A percentile compares a stretch with the other conserved stretches of the same genome.
phyloP scores from a whole-genome alignment of 495 filamentous ascomycete species.

The Tirmania nivea region DNA sequence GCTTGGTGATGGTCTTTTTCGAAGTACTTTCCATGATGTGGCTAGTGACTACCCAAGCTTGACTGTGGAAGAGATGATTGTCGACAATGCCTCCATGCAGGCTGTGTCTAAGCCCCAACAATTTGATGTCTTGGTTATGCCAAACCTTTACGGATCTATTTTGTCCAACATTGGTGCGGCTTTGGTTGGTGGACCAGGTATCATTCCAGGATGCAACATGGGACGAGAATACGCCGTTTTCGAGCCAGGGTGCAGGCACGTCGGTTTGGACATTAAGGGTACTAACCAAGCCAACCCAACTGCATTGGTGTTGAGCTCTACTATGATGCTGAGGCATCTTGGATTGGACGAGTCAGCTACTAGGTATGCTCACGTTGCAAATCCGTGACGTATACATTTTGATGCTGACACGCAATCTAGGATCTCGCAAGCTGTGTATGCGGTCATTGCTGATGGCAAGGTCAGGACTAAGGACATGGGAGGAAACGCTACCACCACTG shows the following conservation, averaged over 20 bases:
- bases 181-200: conserved; percentile 91
- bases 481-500: conserved; percentile 65
- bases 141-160: conserved; percentile 96
- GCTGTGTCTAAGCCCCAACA: conserved; percentile 88
- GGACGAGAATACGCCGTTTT: conserved; percentile 95
- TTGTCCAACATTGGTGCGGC: conserved; percentile 96
- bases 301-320: conserved; percentile 77
- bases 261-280: conserved; percentile 96
- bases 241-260: conserved; percentile 95
- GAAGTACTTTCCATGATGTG: conserved; percentile 81
- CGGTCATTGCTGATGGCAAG: conserved; percentile 78
- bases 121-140: conserved; percentile 99
- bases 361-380: conserved; percentile 3
- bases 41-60: conserved; percentile 83
- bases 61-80: conserved; percentile 95
- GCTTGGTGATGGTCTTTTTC: conserved; percentile 93
- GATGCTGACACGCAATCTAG: conserved; percentile 20
- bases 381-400: background rate
- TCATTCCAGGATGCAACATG: conserved; percentile 98
- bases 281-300: conserved; percentile 98
- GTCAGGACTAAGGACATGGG: conserved; percentile 87
- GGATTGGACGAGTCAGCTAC: conserved; percentile 95
- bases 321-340: conserved; percentile 90
- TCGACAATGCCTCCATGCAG: conserved; percentile 99
- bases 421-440: conserved; percentile 92